These are phyloP conservation scores for Angophora floribunda DNA, from an alignment of 345 rosid genomes.

Conservation along the genomic window DNA sequence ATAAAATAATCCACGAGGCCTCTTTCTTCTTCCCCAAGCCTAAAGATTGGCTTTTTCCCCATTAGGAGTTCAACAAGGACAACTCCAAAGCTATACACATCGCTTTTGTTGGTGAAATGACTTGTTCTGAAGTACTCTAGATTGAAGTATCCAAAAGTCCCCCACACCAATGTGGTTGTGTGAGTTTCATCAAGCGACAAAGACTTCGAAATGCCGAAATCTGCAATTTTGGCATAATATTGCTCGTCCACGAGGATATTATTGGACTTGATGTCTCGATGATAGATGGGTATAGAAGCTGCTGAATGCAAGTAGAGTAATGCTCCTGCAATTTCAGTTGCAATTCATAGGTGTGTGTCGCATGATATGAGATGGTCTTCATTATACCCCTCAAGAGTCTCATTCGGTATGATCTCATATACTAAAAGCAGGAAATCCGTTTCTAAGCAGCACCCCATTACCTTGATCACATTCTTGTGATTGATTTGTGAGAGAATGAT, in stretches of 20 bases:
- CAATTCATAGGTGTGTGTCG: not conserved
- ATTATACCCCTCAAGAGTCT: not conserved
- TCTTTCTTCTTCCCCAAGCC: not conserved
- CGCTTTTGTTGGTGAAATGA: not conserved
- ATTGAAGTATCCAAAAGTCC: not conserved
- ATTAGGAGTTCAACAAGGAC: not conserved
- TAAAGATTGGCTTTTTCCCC: not conserved
- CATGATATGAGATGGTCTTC: not conserved
- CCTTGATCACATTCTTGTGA: not conserved
- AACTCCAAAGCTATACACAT: not conserved
- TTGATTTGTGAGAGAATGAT: not conserved
- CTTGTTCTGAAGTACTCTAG: not conserved
- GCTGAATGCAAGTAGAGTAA: not conserved
- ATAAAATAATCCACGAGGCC: rapidly evolving
- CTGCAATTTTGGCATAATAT: not conserved
- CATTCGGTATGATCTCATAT: not conserved
- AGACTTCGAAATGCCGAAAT: not conserved
- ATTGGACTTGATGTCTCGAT: not conserved
- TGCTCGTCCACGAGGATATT: not conserved
- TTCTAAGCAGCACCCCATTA: not conserved
- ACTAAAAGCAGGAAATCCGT: not conserved
- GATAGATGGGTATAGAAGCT: not conserved
- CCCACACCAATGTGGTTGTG: not conserved
- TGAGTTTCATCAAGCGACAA: not conserved
- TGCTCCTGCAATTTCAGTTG: not conserved